phyloP scores from a whole-genome alignment of 2,329 filamentous ascomycete species.

The Aureobasidium sp. region DNA sequence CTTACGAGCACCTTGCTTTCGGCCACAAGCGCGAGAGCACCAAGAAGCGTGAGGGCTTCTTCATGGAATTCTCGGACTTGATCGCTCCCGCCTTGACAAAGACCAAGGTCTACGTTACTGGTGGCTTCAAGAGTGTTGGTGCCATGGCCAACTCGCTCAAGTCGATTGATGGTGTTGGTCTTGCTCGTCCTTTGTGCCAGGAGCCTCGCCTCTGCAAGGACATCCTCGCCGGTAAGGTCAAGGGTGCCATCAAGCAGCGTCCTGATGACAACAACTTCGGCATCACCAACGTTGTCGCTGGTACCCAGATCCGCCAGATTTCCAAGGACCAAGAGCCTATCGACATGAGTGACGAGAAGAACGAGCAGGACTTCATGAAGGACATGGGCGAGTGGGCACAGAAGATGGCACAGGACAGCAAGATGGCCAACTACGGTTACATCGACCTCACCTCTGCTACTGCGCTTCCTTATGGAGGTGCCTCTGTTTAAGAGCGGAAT shows the following conservation, averaged over 20 bases:
- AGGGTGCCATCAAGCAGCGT: constrained; percentile 42
- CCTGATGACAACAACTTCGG: constrained; percentile 48
- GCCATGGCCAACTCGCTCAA: constrained; percentile 54
- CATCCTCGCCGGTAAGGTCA: constrained; percentile 40
- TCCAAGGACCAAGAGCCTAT: constrained; percentile 48
- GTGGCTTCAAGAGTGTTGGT: constrained; percentile 47
- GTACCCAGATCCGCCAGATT: constrained; percentile 46
- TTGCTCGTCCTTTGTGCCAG: constrained; percentile 48
- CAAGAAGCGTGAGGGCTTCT: constrained; percentile 50
- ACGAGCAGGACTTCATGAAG: constrained; percentile 42
- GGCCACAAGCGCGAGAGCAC: constrained; percentile 48
- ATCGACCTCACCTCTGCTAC: constrained; percentile 36
- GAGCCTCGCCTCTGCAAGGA: constrained; percentile 43
- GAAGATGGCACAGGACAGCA: constrained; percentile 34
- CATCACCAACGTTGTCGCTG: constrained; percentile 39
- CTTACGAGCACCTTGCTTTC: constrained; percentile 50
- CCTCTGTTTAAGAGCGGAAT: background rate
- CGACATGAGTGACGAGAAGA: constrained; percentile 43
- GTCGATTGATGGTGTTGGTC: constrained; percentile 53
- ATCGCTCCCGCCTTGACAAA: constrained; percentile 43
- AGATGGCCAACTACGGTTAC: constrained; percentile 37
- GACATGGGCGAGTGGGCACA: constrained; percentile 41
- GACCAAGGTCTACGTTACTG: constrained; percentile 54
- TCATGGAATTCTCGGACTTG: constrained; percentile 52
- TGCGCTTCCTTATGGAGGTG: constrained; percentile 32